phyloP scores from a whole-genome alignment of 1,284 basidiomycete species.

The Cryptococcus sp. region DNA sequence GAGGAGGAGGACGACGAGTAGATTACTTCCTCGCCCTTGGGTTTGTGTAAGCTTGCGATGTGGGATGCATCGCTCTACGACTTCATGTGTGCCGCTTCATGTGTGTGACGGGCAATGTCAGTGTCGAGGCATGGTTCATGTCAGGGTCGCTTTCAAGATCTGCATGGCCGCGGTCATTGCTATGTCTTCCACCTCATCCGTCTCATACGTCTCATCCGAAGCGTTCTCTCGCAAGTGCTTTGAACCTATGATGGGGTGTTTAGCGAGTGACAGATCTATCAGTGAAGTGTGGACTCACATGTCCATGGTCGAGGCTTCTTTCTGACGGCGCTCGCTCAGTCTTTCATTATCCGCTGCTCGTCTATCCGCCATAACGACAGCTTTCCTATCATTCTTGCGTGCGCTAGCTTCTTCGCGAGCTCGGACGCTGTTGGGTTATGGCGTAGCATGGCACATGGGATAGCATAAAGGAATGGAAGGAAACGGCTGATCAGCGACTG shows the following conservation, averaged over 20 bases:
- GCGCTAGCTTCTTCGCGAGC: constrained; percentile 42
- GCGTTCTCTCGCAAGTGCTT: constrained; percentile 43
- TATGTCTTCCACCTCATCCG: too few relatives aligned
- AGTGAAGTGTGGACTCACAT: constrained; percentile 37
- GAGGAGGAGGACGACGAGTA: constrained; percentile 80
- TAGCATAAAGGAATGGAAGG: background rate
- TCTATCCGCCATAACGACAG: constrained; percentile 32
- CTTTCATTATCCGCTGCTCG: constrained; percentile 45
- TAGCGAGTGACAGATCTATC: constrained; percentile 1
- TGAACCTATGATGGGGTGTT: constrained; percentile 33
- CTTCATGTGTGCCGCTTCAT: background rate
- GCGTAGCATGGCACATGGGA: background rate
- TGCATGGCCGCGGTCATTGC: too few relatives aligned
- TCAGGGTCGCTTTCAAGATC: too few relatives aligned
- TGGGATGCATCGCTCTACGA: constrained; percentile 26
- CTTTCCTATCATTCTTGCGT: constrained; percentile 40
- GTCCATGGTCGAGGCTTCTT: constrained; percentile 52
- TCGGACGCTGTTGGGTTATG: constrained; percentile 25
- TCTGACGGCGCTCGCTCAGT: constrained; percentile 41
- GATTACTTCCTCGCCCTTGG: constrained; percentile 14
- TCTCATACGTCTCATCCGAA: constrained; percentile 27
- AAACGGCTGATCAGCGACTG: background rate
- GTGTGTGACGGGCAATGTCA: background rate
- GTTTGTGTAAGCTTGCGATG: constrained; percentile 11
- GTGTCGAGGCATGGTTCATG: too few relatives aligned